Evolutionary conservation across 2,329 filamentous ascomycete species (phyloP).

Genomic region (Nemania bipapillata): DNA sequence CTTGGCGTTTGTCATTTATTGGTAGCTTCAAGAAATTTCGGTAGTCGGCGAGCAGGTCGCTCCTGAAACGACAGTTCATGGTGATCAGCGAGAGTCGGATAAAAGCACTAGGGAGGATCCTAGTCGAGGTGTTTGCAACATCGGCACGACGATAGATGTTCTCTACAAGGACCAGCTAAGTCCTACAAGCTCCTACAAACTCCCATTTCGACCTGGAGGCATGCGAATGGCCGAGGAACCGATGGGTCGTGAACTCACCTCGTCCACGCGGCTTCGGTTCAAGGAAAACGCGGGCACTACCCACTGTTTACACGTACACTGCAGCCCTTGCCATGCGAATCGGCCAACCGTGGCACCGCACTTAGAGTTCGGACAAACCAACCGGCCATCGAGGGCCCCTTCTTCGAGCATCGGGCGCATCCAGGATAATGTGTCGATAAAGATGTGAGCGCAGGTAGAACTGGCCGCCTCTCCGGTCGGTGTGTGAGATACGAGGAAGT

Average conservation of each 20-base stretch:
- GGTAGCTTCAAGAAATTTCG: background rate
- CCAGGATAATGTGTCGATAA: slow-evolving; percentile 92
- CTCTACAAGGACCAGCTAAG: background rate
- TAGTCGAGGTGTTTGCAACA: background rate
- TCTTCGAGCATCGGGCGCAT: slow-evolving; percentile 87
- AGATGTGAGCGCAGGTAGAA: slow-evolving; percentile 80
- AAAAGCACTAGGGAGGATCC: background rate
- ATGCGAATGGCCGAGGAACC: slow-evolving; percentile 63
- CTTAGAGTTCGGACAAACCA: slow-evolving; percentile 81
- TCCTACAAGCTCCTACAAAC: slow-evolving; percentile 55
- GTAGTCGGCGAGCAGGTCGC: background rate
- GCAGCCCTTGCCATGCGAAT: slow-evolving; percentile 96
- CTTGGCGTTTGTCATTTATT: slow-evolving; percentile 20
- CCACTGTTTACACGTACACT: slow-evolving; percentile 91
- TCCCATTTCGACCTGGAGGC: slow-evolving; percentile 60
- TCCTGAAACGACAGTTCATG: background rate
- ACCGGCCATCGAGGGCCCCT: slow-evolving; percentile 82
- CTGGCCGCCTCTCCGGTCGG: slow-evolving; percentile 42
- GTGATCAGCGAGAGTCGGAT: background rate
- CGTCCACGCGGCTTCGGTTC: slow-evolving; percentile 83
- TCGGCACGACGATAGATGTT: background rate
- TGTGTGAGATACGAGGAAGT: slow-evolving; percentile 74
- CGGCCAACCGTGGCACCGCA: slow-evolving; percentile 88
- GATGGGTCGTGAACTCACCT: slow-evolving; percentile 57
- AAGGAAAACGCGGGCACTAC: slow-evolving; percentile 90